Base-by-base conservation (phyloP, 441 rosid genomes). In the Populus tomentosa region DNA sequence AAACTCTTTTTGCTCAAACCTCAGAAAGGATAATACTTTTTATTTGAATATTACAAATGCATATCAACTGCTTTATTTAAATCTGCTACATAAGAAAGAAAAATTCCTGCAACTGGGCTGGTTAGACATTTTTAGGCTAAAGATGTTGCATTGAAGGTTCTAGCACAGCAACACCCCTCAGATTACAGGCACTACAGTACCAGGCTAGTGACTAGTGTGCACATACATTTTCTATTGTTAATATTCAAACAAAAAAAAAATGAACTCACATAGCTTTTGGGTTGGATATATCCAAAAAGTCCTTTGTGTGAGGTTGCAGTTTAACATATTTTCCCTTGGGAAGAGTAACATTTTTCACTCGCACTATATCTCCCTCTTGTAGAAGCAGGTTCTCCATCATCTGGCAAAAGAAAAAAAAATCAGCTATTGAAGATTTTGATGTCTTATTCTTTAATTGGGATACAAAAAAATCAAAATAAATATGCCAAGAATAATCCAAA, bases 301-400 rank as follows among this genome's bases (percentile, higher is more conserved):
- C 94, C 68, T 87, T 90, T 0, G 94, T 88, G 84, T 93, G 98
- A 36, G 98, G 97, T 73, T 95, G 99, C 85, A 93, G 82, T 80
- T 91, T 95, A 70, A 95, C 99, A 77, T 90, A 93, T 50, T 87
- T 91, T 79, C 96, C 98, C 87, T 93, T 93, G 1, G 93, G 96
- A 86, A 93, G 97, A 67, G 93, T 90, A 59, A 84, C 90, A 79
- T 90, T 93, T 84, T 85, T 88, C 79, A 93, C 88, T 77, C 85
- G 86, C 78, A 88, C 95, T 40, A 87, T 86, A 76, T 93, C 98
- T 67, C 98, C 98, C 86, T 93, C 98, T 89, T 90, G 92, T 74
- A 95, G 77, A 20, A 91, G 87, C 78, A 95, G 87, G 86, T 93
- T 93, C 84, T 94, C 97, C 98, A 94, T 94, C 98, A 93, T 94